Evolutionary conservation across 2,329 filamentous ascomycete species (phyloP).

Genomic region (Sporothrix variecibatus): DNA sequence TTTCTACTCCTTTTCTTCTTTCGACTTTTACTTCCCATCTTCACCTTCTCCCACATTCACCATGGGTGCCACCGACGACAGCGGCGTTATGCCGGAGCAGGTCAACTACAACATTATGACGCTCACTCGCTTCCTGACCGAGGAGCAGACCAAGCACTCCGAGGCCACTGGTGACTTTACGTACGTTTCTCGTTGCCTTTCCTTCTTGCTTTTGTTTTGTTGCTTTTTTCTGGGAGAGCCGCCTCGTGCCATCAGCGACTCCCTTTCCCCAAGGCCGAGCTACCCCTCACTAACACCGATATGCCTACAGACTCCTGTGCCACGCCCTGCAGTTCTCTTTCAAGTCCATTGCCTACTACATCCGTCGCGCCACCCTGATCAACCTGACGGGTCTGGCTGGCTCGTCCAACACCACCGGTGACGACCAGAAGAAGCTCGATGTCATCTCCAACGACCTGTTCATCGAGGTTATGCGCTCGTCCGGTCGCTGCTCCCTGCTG

Average conservation of each 20-base stretch:
- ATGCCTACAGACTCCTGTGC: conserved; percentile 72
- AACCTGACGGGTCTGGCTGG: conserved; percentile 94
- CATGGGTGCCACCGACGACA: conserved; percentile 40
- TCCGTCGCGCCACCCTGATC: conserved; percentile 90
- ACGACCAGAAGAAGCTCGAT: conserved; percentile 99
- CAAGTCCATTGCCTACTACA: conserved; percentile 99
- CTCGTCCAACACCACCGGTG: conserved; percentile 90
- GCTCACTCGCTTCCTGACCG: conserved; percentile 90
- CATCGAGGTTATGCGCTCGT: conserved; percentile 91
- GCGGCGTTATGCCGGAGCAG: conserved; percentile 64
- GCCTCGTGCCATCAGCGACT: background rate
- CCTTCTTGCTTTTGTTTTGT: background rate
- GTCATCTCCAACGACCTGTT: conserved; percentile 99
- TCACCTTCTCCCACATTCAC: conserved; percentile 22
- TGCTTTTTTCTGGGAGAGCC: too few species aligned
- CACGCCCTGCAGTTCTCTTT: conserved; percentile 99
- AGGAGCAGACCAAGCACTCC: conserved; percentile 90
- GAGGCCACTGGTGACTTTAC: conserved; percentile 99
- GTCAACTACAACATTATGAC: conserved; percentile 97
- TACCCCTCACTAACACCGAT: conserved; percentile 18
- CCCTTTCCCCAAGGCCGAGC: background rate
- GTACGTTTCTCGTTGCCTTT: conserved; percentile 53
- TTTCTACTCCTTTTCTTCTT: background rate
- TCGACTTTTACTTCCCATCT: conserved; percentile 20
- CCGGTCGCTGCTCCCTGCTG: conserved; percentile 83